Evolutionary conservation across 2,329 filamentous ascomycete genomes (phyloP).

Genomic region (Apiospora hydei): DNA sequence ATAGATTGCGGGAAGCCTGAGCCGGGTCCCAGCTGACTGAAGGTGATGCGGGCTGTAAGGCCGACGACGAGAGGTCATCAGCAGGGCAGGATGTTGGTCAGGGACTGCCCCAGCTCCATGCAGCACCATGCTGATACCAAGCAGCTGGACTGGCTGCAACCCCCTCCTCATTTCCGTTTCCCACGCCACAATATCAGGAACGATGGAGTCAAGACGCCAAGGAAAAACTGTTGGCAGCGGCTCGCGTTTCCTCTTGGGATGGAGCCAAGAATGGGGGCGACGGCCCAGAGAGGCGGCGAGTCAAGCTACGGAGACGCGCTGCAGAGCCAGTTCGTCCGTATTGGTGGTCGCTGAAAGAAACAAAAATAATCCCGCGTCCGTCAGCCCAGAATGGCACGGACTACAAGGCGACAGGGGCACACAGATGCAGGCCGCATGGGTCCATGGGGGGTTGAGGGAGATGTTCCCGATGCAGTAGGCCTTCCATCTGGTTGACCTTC

Average conservation of each 20-base stretch:
- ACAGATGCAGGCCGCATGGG: not conserved
- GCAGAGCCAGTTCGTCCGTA: not conserved
- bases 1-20: not conserved
- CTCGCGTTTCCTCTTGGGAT: not conserved
- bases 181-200: not conserved
- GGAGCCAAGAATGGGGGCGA: not conserved
- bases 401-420: not conserved
- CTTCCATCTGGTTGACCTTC: not conserved
- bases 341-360: not conserved
- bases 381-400: slow-evolving; percentile 19
- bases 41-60: not conserved
- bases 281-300: not conserved
- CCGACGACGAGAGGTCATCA: not conserved
- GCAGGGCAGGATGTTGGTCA: not conserved
- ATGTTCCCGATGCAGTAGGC: slow-evolving; percentile 6
- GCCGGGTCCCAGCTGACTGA: not conserved
- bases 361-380: not conserved
- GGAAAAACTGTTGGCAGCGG: not conserved
- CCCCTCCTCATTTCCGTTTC: not conserved
- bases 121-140: not conserved
- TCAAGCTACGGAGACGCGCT: not conserved
- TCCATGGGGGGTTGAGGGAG: not conserved
- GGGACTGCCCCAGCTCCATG: not conserved
- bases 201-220: not conserved
- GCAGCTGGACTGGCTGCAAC: slow-evolving; percentile 4